Base-by-base conservation (phyloP, 75 land plant genomes). In the Azolla pinnata region DNA sequence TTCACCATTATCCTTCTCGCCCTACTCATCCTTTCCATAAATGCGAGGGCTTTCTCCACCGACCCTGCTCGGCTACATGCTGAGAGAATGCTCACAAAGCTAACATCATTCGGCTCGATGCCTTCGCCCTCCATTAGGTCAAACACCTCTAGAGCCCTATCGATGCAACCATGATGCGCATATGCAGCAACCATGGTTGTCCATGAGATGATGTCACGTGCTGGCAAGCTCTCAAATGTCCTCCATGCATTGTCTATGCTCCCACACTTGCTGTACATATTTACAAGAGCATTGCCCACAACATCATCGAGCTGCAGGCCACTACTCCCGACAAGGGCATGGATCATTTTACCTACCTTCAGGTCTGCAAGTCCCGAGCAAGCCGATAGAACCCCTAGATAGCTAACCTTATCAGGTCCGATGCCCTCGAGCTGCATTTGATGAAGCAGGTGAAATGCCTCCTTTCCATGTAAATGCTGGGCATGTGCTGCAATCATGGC, bases 261-360 rank as follows among this genome's bases (percentile, higher is more conserved):
- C 14, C 78, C 70, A 62, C 67, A 65, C 61, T 60, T 79, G 3
- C 75, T 73, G 65, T 86, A 86, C 80, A 83, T 67, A 18, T 62
- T 71, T 10, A 82, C 46, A 31, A 83, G 70, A 24, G 81, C 57
- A 60, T 79, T 86, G 47, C 46, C 47, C 23, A 79, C 63, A 16
- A 64, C 64, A 18, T 60, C 20, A 45, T 60, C 54, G 7, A 49
- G 68, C 14, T 57, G 20, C 29, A 76, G 35, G 0, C 12, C 35
- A 31, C 4, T 49, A 46, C 70, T 82, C 2, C 68, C 32, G 0
- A 51, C 48, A 33, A 62, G 54, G 48, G 75, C 66, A 65, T 86
- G 86, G 33, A 80, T 21, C n/a, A 68, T 65, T 53, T 62, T 65
- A 17, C 83, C 87, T 20, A 59, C 16, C 25, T 50, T 4, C 17